Evolutionary conservation across 148 eudicot genomes (phyloP), one percentile per base, ranked within the genome.

Genomic region (Chenopodium suecicum): DNA sequence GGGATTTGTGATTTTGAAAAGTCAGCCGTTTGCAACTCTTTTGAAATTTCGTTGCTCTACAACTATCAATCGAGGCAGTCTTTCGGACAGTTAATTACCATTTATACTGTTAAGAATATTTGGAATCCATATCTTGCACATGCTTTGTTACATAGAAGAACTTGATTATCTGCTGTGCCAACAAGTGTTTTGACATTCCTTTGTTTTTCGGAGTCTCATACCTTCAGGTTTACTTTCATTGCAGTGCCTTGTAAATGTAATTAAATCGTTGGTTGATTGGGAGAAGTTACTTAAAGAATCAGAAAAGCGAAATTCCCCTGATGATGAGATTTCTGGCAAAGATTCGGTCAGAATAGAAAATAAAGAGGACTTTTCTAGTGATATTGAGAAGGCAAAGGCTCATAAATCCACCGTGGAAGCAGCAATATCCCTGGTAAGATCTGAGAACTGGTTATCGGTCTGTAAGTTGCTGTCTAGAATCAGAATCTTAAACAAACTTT

Each of bases 331-430:
- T 86, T 83, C 89, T 69, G 77, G 88, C 78, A 83, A 74, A 87
- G 93, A 90, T 81, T 80, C 88, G 46, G 84, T 79, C 82, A 85
- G 86, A 60, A 79, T 56, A 22, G 90, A 87, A 82, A 83, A 75
- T 69, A 83, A 86, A 82, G 94, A 90, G 77, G 94, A 87, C 71
- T 64, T 70, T 78, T 83, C 89, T 44, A 91, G 83, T 87, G 93
- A 94, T 79, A 92, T 96, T 85, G 95, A 96, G 95, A 96, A 94
- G 87, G 88, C 88, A 80, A 96, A 96, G 89, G 99, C 99, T 84
- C 99, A 96, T 79, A 96, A 96, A 75, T 96, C 98, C 63, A 94
- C 94, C 22, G 75, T 94, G 84, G 98, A 96, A 89, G 94, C 98
- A 84, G 95, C 93, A 23, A 85, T 96, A 75, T 85, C 94, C 76